Conservation (phyloP, 2,329 filamentous ascomycete species). For the Thyridium curvatum region DNA sequence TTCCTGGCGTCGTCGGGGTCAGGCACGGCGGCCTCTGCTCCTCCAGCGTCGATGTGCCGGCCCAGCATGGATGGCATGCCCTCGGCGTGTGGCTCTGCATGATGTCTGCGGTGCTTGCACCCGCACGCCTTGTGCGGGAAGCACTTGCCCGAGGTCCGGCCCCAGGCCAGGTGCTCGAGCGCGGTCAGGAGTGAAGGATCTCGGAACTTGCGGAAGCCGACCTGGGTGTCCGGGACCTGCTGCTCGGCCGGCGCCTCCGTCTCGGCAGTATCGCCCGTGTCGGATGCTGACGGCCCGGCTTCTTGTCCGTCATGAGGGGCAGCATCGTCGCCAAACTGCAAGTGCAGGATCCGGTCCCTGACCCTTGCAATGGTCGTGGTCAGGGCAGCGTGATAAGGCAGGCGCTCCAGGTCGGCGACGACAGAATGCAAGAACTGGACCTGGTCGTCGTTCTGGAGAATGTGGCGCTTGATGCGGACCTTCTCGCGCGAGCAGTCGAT, state of each 20-base stretch:
- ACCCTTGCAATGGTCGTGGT: neutral
- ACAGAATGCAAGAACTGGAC: constrained; percentile 10
- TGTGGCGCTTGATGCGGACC: constrained; percentile 9
- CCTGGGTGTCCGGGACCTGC: neutral
- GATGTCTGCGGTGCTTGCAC: constrained; percentile 7
- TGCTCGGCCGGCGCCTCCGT: neutral
- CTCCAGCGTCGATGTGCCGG: neutral
- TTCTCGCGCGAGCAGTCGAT: constrained; percentile 12
- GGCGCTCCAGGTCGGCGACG: constrained; percentile 6
- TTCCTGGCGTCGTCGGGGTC: constrained; percentile 7
- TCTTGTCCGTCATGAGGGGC: neutral
- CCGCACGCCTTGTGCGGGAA: constrained; percentile 13
- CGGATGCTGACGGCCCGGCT: neutral
- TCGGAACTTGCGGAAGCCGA: too few species aligned
- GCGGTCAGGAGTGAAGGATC: constrained; percentile 20
- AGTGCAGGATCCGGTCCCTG: constrained; percentile 6
- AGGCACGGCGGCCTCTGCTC: constrained; percentile 3
- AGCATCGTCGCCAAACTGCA: constrained; percentile 6
- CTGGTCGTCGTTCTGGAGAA: constrained; percentile 11
- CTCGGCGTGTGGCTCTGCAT: constrained; percentile 5
- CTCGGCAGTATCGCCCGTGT: neutral
- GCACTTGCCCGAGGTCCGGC: constrained; percentile 24
- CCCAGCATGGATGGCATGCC: constrained; percentile 5
- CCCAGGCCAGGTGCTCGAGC: constrained; percentile 29
- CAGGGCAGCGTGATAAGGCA: too few species aligned